phyloP scores from a whole-genome alignment of 495 filamentous ascomycete species.

The Neurospora tetrasperma region DNA sequence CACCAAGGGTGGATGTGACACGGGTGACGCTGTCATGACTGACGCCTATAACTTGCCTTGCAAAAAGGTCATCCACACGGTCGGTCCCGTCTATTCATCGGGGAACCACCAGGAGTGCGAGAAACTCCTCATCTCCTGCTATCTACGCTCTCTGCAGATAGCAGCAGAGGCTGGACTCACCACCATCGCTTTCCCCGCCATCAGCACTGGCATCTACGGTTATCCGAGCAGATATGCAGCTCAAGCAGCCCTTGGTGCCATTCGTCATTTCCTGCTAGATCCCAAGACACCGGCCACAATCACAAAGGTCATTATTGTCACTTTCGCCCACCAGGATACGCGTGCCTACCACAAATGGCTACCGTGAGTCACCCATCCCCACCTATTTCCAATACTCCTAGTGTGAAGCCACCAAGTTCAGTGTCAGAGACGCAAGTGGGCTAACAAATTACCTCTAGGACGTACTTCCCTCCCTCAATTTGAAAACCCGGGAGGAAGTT shows the following conservation, averaged over 20 bases:
- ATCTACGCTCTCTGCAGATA: slow-evolving; percentile 60
- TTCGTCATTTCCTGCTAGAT: slow-evolving; percentile 57
- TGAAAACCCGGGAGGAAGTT: background rate
- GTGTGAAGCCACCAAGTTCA: background rate
- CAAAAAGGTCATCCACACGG: slow-evolving; percentile 76
- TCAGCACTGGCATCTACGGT: slow-evolving; percentile 86
- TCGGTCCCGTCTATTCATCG: slow-evolving; percentile 69
- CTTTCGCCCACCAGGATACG: slow-evolving; percentile 68
- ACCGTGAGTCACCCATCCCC: slow-evolving; percentile 49
- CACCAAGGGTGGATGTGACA: slow-evolving; percentile 57
- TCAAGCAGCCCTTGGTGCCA: slow-evolving; percentile 52
- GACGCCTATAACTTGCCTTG: slow-evolving; percentile 63
- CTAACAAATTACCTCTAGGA: background rate
- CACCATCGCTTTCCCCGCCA: slow-evolving; percentile 68
- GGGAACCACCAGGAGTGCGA: slow-evolving; percentile 32
- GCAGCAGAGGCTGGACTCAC: slow-evolving; percentile 54
- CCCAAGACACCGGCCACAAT: slow-evolving; percentile 44
- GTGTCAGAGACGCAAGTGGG: background rate
- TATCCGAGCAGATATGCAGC: slow-evolving; percentile 72
- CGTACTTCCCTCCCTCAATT: background rate
- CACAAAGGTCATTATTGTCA: slow-evolving; percentile 70
- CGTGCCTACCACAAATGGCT: slow-evolving; percentile 54
- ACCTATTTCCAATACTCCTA: background rate
- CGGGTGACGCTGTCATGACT: slow-evolving; percentile 79
- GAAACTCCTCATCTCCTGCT: slow-evolving; percentile 54